Evolutionary conservation across 345 rosid genomes (phyloP).

Genomic region (Camelina hispida): DNA sequence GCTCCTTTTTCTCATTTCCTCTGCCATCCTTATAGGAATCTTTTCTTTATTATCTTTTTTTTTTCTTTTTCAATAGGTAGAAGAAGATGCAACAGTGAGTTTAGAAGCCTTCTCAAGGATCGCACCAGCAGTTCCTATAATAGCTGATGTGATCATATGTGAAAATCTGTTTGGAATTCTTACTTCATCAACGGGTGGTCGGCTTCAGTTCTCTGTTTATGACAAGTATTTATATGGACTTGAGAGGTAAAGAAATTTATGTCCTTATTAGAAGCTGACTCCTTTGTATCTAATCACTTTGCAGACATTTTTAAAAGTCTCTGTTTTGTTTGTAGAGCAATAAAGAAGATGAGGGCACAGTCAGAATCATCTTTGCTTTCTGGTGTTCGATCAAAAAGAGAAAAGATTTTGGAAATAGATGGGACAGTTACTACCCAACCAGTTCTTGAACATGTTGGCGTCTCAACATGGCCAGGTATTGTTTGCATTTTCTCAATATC

Average conservation of each 20-base stretch:
- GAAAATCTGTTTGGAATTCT: conserved; percentile 90
- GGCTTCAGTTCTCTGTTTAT: conserved; percentile 75
- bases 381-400: conserved; percentile 66
- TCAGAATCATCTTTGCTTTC: conserved; percentile 88
- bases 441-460: conserved; percentile 96
- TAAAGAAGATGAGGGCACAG: conserved; percentile 81
- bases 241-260: conserved; percentile 59
- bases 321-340: conserved; percentile 57
- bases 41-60: conserved; percentile 20
- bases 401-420: conserved; percentile 88
- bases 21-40: background rate
- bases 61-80: conserved; percentile 54
- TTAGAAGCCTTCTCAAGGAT: conserved; percentile 87
- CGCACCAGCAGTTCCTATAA: conserved; percentile 87
- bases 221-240: conserved; percentile 81
- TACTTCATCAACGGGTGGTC: conserved; percentile 63
- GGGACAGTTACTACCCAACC: conserved; percentile 97
- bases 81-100: conserved; percentile 80
- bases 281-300: conserved; percentile 4
- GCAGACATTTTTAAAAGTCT: conserved; percentile 1
- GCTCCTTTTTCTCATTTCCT: conserved; percentile 17
- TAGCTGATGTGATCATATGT: conserved; percentile 77
- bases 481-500: background rate
- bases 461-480: conserved; percentile 95
- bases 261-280: conserved; percentile 7